Evolutionary conservation across 2,329 filamentous ascomycete species (phyloP), one percentile per base, ranked within the genome.

Genomic region (Aaosphaeria pasadenensis): DNA sequence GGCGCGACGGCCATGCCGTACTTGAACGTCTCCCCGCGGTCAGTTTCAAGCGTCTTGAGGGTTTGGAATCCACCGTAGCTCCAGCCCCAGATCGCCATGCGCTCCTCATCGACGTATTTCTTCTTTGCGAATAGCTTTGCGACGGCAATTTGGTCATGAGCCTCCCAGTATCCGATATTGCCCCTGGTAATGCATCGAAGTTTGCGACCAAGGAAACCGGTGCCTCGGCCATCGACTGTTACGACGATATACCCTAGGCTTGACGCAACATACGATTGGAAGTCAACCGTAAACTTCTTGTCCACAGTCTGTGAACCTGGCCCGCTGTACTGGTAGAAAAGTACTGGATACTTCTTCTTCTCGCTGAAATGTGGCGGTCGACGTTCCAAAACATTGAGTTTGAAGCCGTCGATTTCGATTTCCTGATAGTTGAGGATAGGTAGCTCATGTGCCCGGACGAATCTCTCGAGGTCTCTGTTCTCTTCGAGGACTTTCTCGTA

Each of bases 1-100:
- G 94, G 94, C 1, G 94, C 94, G 44, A 99, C 95, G 5, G 95
- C 91, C 88, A 99, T 96, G 58, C 94, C 95, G 69, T 99, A 99
- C 55, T 86, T 86, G 75, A 96, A 99, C 0, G 91, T 97, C 64
- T 83, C 70, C 5, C 95, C 94, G 6, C 84, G 92, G 66, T 99
- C 94, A 52, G 84, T 81, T 76, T 99, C 94, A 9, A 99, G 84
- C 1, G 90, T 94, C 76, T 99, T 99, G 62, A 99, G 80, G 5
- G 94, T 89, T 77, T 89, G 88, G 77, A 95, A 99, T 7, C 94
- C 94, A 49, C 94, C 94, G 64, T 94, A 99, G 54, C 89, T 95
- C 94, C 94, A 99, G 42, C 94, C 94, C 94, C 94, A 99, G 64
- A 99, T 95, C 17, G 91, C 91, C 58, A 99, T 83, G 46, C 88